Conservation (phyloP, 345 rosid species). For the Sonneratia caseolaris region DNA sequence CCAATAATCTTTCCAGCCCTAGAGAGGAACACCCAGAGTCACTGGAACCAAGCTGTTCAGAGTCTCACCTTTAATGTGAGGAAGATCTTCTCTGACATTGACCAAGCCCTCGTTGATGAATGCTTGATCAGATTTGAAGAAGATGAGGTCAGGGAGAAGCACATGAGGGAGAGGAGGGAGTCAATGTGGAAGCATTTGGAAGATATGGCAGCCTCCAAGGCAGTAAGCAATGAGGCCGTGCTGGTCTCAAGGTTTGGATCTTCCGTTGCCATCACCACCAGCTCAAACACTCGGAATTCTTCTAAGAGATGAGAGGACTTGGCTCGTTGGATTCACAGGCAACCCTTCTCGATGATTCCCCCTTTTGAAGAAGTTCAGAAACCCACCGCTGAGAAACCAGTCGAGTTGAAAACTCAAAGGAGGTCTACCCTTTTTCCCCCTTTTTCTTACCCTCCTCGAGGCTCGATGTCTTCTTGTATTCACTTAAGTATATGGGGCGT, state of each 20-base stretch:
- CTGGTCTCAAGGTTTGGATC: conserved; percentile 34
- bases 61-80: conserved; percentile 51
- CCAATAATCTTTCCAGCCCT: conserved; percentile 51
- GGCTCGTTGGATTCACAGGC: conserved; percentile 3
- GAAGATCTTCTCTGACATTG: conserved; percentile 44
- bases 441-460: background rate
- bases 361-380: background rate
- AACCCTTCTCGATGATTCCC: conserved; percentile 3
- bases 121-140: conserved; percentile 42
- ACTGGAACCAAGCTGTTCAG: conserved; percentile 66
- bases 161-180: conserved; percentile 26
- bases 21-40: conserved; percentile 42
- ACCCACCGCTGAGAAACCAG: background rate
- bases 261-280: conserved; percentile 31
- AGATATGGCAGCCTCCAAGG: conserved; percentile 56
- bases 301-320: conserved; percentile 26
- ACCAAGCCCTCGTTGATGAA: conserved; percentile 44
- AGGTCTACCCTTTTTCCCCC: background rate
- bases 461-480: background rate
- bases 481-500: background rate
- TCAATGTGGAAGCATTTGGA: conserved; percentile 55
- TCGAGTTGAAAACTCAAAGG: background rate
- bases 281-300: conserved; percentile 27
- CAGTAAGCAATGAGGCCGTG: conserved; percentile 22
- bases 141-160: conserved; percentile 32